Percentiles rank a stretch among this genome's conserved stretches.
phyloP scores from a whole-genome alignment of 176 grass and related monocot genomes.

The Cenchrus americanus region DNA sequence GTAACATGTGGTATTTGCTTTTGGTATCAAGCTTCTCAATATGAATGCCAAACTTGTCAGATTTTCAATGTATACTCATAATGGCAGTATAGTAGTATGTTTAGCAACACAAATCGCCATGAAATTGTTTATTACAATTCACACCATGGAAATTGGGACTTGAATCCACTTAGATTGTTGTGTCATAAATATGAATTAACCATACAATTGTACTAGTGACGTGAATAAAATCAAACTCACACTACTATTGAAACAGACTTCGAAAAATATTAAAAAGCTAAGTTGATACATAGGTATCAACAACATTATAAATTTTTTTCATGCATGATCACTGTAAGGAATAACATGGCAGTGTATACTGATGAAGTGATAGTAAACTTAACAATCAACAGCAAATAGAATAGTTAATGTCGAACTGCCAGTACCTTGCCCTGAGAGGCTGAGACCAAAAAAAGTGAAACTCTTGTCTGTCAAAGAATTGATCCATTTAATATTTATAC shows the following conservation, averaged over 20 bases:
- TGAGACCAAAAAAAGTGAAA: not conserved
- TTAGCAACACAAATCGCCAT: too few species aligned
- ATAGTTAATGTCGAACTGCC: not conserved
- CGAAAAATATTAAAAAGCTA: too few species aligned
- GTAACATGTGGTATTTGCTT: too few species aligned
- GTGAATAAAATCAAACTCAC: slow-evolving; percentile 5
- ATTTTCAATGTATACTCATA: too few species aligned
- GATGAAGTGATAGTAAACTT: not conserved
- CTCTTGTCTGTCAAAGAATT: not conserved
- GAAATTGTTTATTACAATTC: too few species aligned
- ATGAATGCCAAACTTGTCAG: too few species aligned
- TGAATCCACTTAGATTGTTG: not conserved
- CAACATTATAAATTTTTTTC: not conserved
- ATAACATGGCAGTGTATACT: not conserved
- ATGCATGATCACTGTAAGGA: not conserved
- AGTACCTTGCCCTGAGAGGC: slow-evolving; percentile 22
- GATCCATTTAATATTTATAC: slow-evolving; percentile 8
- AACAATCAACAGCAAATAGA: slow-evolving; percentile 30
- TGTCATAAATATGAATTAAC: not conserved
- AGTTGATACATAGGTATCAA: not conserved
- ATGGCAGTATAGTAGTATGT: too few species aligned
- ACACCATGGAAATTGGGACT: not conserved
- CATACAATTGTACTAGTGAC: slow-evolving; percentile 12
- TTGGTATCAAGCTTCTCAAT: too few species aligned
- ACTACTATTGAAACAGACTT: not conserved